A percentile compares a stretch with the other conserved stretches of the same genome.
phyloP scores from a whole-genome alignment of 2,329 filamentous ascomycete species.

The Claviceps sp. region DNA sequence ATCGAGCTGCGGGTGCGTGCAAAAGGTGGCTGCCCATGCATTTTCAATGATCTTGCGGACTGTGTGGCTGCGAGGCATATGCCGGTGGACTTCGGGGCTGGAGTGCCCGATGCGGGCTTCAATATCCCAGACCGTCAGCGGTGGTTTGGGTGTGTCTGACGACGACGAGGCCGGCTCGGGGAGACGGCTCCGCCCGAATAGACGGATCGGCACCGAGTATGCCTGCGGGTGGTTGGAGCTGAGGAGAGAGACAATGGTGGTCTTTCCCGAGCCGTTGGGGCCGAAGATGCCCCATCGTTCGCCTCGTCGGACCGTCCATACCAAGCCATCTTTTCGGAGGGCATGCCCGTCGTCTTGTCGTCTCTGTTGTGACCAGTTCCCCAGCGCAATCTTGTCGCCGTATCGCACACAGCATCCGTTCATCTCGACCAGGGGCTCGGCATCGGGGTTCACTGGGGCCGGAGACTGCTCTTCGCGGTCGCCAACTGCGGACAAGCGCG shows the following conservation, averaged over 20 bases:
- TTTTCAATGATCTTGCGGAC: slow-evolving; percentile 66
- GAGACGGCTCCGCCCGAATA: slow-evolving; percentile 73
- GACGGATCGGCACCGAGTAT: slow-evolving; percentile 73
- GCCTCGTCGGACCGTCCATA: slow-evolving; percentile 72
- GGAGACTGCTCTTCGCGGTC: slow-evolving; percentile 9
- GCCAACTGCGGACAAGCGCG: not conserved
- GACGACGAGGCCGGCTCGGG: slow-evolving; percentile 49
- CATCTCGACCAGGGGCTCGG: slow-evolving; percentile 76
- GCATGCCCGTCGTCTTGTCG: slow-evolving; percentile 11
- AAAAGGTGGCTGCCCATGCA: slow-evolving; percentile 83
- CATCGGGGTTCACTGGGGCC: slow-evolving; percentile 18
- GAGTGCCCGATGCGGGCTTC: slow-evolving; percentile 85
- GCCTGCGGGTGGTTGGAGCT: slow-evolving; percentile 93
- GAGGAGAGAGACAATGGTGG: slow-evolving; percentile 80
- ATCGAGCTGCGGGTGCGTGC: slow-evolving; percentile 53
- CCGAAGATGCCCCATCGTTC: slow-evolving; percentile 90
- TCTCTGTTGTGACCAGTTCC: slow-evolving; percentile 60
- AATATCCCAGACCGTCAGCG: slow-evolving; percentile 84
- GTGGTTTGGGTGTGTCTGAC: slow-evolving; percentile 28
- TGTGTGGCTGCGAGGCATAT: slow-evolving; percentile 70
- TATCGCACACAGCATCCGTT: slow-evolving; percentile 72
- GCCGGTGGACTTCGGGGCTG: slow-evolving; percentile 84
- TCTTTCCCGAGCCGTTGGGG: slow-evolving; percentile 91
- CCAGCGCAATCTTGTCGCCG: slow-evolving; percentile 61
- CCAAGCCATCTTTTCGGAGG: slow-evolving; percentile 47